phyloP scores from a whole-genome alignment of 371 early-diverging fungal genomes.

The Dichotomocladium elegans region DNA sequence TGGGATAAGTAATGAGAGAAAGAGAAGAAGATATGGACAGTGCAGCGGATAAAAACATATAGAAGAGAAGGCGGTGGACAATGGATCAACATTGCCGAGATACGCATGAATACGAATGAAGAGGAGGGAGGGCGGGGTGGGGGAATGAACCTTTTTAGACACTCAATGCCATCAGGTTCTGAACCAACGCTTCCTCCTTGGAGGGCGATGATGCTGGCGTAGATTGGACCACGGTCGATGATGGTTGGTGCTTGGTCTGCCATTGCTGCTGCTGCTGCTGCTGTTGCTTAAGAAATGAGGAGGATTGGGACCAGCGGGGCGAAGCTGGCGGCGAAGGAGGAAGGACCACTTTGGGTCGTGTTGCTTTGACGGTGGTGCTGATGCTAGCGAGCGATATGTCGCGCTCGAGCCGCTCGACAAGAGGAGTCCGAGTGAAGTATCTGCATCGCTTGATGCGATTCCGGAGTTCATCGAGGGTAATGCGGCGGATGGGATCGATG shows the following conservation, averaged over 20 bases:
- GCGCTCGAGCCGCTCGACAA: constrained; percentile 18
- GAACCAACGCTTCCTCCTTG: constrained; percentile 4
- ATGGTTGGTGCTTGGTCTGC: not conserved
- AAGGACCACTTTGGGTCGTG: not conserved
- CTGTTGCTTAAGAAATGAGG: not conserved
- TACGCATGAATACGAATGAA: not conserved
- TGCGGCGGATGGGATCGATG: constrained; percentile 67
- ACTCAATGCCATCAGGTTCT: constrained; percentile 4
- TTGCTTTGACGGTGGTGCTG: not conserved
- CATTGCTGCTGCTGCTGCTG: constrained; percentile 1
- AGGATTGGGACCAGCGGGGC: not conserved
- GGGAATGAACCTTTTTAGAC: constrained; percentile 4
- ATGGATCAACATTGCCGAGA: constrained; percentile 8
- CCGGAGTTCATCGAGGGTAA: constrained; percentile 59
- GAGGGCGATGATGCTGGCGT: constrained; percentile 12
- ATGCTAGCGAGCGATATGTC: not conserved
- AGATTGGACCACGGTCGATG: not conserved
- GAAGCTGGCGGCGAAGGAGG: not conserved
- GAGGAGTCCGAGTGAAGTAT: constrained; percentile 49
- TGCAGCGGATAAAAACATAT: too few relatives aligned
- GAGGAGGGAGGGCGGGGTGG: not conserved
- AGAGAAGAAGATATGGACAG: not conserved
- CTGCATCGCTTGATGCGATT: constrained; percentile 54
- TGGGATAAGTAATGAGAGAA: not conserved
- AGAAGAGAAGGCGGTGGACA: constrained; percentile 4